Conservation (phyloP, 768 basidiomycete species). For the Podaxis sp. region DNA sequence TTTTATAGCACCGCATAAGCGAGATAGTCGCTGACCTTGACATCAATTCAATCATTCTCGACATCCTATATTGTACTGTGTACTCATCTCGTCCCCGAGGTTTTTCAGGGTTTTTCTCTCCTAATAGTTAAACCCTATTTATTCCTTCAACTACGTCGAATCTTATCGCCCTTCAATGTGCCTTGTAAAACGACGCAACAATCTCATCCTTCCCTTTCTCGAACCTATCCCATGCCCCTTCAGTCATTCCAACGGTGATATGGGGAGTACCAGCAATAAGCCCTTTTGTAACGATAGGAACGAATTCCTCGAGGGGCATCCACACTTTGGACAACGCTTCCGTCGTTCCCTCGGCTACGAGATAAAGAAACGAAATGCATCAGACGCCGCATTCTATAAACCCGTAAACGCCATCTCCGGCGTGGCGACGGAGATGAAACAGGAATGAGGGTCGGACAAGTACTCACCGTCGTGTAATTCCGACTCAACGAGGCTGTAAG, state of each 20-base stretch:
- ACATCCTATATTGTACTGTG: too few species aligned
- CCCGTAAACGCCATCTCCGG: not conserved
- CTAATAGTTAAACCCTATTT: not conserved
- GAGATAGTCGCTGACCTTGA: not conserved
- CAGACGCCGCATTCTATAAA: not conserved
- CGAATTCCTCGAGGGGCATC: conserved; percentile 54
- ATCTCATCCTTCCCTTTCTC: conserved; percentile 33
- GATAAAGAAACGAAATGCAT: not conserved
- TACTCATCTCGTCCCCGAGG: too few species aligned
- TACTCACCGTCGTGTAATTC: conserved; percentile 58
- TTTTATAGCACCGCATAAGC: not conserved
- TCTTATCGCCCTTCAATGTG: not conserved
- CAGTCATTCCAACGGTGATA: conserved; percentile 27
- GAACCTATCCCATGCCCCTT: conserved; percentile 28
- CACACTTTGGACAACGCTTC: conserved; percentile 47
- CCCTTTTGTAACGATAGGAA: conserved; percentile 30
- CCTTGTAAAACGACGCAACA: conserved; percentile 21
- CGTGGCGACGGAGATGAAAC: not conserved
- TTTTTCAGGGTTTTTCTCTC: too few species aligned
- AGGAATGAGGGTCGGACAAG: not conserved
- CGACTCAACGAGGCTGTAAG: conserved; percentile 53
- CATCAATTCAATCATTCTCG: too few species aligned
- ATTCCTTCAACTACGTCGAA: not conserved
- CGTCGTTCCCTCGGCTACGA: conserved; percentile 51
- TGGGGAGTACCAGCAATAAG: conserved; percentile 27